Evolutionary conservation across 2,329 filamentous ascomycete species (phyloP).

Genomic region (Cercospora sp.): DNA sequence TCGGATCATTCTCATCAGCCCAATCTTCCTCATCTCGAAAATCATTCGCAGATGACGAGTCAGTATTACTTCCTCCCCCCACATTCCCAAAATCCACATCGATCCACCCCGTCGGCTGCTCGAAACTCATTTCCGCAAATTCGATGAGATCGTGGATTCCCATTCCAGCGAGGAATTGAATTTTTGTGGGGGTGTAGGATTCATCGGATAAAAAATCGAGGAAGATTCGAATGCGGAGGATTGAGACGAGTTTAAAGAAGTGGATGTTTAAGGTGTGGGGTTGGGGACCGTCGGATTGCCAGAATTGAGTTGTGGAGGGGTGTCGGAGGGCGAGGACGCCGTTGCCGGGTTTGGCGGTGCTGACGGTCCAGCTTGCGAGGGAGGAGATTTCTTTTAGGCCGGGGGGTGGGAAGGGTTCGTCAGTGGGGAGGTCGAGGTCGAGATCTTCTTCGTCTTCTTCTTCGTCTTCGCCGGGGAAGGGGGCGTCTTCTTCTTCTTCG

Average conservation of each 20-base stretch:
- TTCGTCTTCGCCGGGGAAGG: background rate
- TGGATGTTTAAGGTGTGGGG: conserved; percentile 81
- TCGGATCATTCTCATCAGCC: conserved; percentile 36
- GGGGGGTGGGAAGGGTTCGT: conserved; percentile 41
- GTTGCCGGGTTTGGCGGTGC: conserved; percentile 77
- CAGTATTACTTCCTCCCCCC: conserved; percentile 37
- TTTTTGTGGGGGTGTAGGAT: conserved; percentile 93
- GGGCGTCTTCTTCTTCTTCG: background rate
- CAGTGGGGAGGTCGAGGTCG: background rate
- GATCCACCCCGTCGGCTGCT: conserved; percentile 84
- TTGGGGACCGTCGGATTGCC: conserved; percentile 85
- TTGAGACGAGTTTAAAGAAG: conserved; percentile 79
- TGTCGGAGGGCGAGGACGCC: conserved; percentile 74
- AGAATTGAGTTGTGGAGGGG: conserved; percentile 72
- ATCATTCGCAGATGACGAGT: background rate
- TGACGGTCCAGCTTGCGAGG: conserved; percentile 79
- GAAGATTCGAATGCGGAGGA: conserved; percentile 76
- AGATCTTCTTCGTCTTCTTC: conserved; percentile 22
- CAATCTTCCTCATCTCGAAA: conserved; percentile 33
- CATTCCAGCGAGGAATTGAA: conserved; percentile 84
- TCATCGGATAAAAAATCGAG: conserved; percentile 93
- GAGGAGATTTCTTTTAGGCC: conserved; percentile 80
- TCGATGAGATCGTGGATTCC: conserved; percentile 89
- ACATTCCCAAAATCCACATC: conserved; percentile 72
- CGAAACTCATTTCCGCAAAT: conserved; percentile 77